Percentiles rank a stretch among this genome's conserved stretches.
Evolutionary conservation across 208 protist genomes (phyloP).

Genomic region (Leishmania arabica): DNA sequence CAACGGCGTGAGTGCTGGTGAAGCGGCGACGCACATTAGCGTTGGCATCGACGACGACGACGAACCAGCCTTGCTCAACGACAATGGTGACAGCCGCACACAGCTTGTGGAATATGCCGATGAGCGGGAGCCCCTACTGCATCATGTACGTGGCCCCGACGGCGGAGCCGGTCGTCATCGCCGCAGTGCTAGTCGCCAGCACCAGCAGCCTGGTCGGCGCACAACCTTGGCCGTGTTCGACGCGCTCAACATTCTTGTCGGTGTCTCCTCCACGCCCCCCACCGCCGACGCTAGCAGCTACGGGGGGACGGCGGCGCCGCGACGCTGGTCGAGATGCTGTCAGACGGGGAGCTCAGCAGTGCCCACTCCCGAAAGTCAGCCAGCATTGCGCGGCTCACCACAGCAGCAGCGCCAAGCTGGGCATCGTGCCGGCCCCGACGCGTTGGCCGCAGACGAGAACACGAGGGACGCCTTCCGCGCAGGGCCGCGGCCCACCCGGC

Average conservation of each 20-base stretch:
- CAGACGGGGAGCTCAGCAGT: not conserved
- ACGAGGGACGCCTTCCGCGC: not conserved
- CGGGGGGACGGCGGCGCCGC: not conserved
- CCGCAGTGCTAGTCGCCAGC: not conserved
- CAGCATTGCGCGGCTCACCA: not conserved
- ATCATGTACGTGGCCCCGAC: not conserved
- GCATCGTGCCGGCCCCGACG: not conserved
- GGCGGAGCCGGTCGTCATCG: not conserved
- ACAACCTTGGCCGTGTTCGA: not conserved
- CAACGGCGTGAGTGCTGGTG: not conserved
- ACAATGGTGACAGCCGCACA: not conserved
- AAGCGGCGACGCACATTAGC: not conserved
- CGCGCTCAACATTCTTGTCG: conserved; percentile 1
- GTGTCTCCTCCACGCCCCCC: not conserved
- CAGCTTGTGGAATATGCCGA: not conserved
- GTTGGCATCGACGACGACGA: not conserved
- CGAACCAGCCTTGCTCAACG: not conserved
- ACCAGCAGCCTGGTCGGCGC: not conserved
- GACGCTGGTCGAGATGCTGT: not conserved
- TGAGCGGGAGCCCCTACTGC: not conserved
- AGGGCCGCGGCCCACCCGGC: not conserved
- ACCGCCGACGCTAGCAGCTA: not conserved
- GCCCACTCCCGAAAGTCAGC: not conserved
- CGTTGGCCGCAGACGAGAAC: not conserved
- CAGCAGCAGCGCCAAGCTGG: not conserved